phyloP scores from a whole-genome alignment of 2,329 filamentous ascomycete genomes.

The Pyrenochaeta sp. region DNA sequence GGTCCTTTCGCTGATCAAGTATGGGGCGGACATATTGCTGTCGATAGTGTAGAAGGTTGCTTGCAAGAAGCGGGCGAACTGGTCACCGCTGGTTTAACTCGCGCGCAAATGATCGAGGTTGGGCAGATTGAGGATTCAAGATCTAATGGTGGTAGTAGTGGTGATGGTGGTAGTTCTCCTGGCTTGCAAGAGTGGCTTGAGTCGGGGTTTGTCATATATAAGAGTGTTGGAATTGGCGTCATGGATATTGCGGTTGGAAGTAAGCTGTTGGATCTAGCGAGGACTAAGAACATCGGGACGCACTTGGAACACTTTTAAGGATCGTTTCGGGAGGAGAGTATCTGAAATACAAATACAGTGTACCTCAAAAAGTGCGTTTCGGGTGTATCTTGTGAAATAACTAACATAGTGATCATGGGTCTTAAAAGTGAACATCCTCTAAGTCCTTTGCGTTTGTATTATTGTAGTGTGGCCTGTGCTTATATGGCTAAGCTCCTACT shows the following conservation, averaged over 20 bases:
- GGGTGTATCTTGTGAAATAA: too few species aligned
- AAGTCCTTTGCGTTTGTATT: too few species aligned
- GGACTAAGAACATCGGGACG: constrained; percentile 19
- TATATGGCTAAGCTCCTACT: too few species aligned
- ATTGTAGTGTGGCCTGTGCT: too few species aligned
- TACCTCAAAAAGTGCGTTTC: too few species aligned
- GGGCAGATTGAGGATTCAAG: constrained; percentile 10
- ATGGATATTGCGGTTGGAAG: constrained; percentile 59
- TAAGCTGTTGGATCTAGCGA: constrained; percentile 24
- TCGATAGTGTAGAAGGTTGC: constrained; percentile 51
- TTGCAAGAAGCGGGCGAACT: constrained; percentile 58
- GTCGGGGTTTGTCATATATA: constrained; percentile 57
- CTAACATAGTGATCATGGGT: too few species aligned
- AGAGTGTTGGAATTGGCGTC: constrained; percentile 61
- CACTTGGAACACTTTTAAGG: constrained; percentile 18
- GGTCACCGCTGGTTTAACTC: constrained; percentile 49
- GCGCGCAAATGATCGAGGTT: constrained; percentile 21
- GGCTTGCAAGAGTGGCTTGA: constrained; percentile 30
- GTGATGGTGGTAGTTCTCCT: constrained; percentile 6
- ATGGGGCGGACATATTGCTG: constrained; percentile 20
- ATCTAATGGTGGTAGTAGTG: background rate
- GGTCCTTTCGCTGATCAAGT: too few species aligned
- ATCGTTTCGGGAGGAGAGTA: too few species aligned
- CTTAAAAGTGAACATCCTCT: too few species aligned
- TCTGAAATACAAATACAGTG: too few species aligned